Evolutionary conservation across 2,329 filamentous ascomycete species (phyloP), one percentile per base, ranked within the genome.

Genomic region (Bipolaris zeicola): DNA sequence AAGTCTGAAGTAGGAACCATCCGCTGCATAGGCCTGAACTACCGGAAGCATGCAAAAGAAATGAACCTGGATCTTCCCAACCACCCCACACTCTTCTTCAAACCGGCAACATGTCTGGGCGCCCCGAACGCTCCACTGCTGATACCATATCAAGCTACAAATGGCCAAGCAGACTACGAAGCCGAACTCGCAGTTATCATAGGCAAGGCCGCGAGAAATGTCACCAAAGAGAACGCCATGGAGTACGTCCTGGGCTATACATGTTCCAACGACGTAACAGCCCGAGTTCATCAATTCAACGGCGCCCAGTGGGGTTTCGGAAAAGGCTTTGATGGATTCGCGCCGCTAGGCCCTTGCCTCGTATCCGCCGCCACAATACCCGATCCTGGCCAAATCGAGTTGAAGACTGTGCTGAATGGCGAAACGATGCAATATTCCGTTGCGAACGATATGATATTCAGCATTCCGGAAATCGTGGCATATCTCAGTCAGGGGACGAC

Each of bases 311-410:
- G 80, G 79, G 75, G 78, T 0, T 85, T 83, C 57, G 79, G 77
- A 3, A 84, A 85, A 61, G 63, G 81, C 0, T 85, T 85, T 41
- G 82, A 85, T 59, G 81, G 76, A 0, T 84, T 74, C 56, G 80
- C 81, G 0, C 83, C 83, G 0, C 42, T 85, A 26, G 24, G 22
- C 5, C 82, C 82, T 0, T 72, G 68, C 26, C 64, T 85, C 0
- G 79, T 84, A 0, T 67, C 73, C 0, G 61, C 68, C 0, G 63
- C 68, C 4, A 51, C 81, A 3, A 67, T 84, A 5, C 58, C 68
- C 0, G 75, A 80, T 47, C 79, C 80, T 0, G 67, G 63, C 1
- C 53, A 67, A 4, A 72, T 84, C 20, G 64, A 67, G 0, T 58
- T 85, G 3, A 63, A 53, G 47, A 81, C 79, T 1, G 77, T 72